Evolutionary conservation across 176 grass and related monocot species (phyloP).

Genomic region (Luzula sylvatica): DNA sequence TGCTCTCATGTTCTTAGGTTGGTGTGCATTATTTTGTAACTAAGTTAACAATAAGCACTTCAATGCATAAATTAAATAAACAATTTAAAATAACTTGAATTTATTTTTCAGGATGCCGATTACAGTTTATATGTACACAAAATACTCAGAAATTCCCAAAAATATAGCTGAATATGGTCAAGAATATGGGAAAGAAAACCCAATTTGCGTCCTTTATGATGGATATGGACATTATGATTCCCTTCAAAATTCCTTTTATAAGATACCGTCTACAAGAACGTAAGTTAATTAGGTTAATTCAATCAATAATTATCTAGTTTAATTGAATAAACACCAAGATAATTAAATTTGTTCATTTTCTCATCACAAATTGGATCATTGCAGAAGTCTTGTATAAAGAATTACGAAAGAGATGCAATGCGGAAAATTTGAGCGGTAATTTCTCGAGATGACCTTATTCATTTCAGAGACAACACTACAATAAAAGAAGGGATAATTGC

Average conservation of each 20-base stretch:
- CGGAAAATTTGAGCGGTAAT: too few species aligned
- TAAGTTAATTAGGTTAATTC: background rate
- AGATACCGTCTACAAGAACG: slow-evolving; percentile 33
- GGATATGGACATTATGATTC: slow-evolving; percentile 83
- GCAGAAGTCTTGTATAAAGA: too few species aligned
- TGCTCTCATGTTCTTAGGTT: slow-evolving; percentile 91
- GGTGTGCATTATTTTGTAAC: too few species aligned
- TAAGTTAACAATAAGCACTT: too few species aligned
- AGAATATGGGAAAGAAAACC: slow-evolving; percentile 86
- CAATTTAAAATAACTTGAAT: too few species aligned
- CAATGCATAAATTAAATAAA: too few species aligned
- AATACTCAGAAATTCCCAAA: slow-evolving; percentile 37
- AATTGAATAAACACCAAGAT: background rate
- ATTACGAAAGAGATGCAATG: too few species aligned
- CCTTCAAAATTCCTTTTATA: slow-evolving; percentile 46
- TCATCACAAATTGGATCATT: too few species aligned
- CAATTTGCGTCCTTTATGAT: slow-evolving; percentile 66
- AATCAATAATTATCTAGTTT: background rate
- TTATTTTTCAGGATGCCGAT: slow-evolving; percentile 66
- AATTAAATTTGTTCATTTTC: too few species aligned
- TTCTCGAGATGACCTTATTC: too few species aligned
- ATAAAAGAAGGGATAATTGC: too few species aligned
- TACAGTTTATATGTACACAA: slow-evolving; percentile 76
- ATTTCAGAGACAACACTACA: too few species aligned
- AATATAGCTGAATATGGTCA: slow-evolving; percentile 95